Conservation (phyloP, 1,284 basidiomycete genomes). For the Moesziomyces sp. region DNA sequence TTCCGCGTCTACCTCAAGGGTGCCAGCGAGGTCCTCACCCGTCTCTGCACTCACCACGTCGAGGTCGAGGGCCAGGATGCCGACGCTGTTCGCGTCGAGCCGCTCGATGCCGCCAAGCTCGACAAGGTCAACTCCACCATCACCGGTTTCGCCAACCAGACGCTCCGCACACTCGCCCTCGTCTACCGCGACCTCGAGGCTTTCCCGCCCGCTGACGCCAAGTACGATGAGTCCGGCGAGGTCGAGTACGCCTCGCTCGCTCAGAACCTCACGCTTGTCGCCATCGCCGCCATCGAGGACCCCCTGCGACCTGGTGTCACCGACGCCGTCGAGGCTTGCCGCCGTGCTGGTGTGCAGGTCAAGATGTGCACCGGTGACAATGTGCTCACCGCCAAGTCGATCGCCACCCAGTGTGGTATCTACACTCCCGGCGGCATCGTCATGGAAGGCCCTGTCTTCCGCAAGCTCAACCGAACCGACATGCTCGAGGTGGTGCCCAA, state of each 20-base stretch:
- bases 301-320: slow-evolving; percentile 89
- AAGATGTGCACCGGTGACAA: slow-evolving; percentile 99
- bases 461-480: slow-evolving; percentile 71
- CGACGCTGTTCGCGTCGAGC: slow-evolving; percentile 32
- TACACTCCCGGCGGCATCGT: slow-evolving; percentile 90
- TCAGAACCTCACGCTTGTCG: slow-evolving; percentile 82
- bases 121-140: slow-evolving; percentile 89
- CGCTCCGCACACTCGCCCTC: slow-evolving; percentile 88
- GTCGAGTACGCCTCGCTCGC: slow-evolving; percentile 80
- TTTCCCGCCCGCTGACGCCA: slow-evolving; percentile 79
- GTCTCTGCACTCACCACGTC: slow-evolving; percentile 79
- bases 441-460: slow-evolving; percentile 89
- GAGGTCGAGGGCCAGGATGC: slow-evolving; percentile 73
- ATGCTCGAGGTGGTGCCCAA: slow-evolving; percentile 72
- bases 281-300: slow-evolving; percentile 93
- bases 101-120: slow-evolving; percentile 71
- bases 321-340: slow-evolving; percentile 86
- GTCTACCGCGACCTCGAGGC: slow-evolving; percentile 86
- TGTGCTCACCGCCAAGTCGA: slow-evolving; percentile 85
- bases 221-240: slow-evolving; percentile 71
- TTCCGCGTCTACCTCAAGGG: slow-evolving; percentile 89
- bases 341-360: slow-evolving; percentile 88
- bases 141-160: slow-evolving; percentile 96
- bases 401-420: slow-evolving; percentile 94
- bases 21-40: slow-evolving; percentile 89